Conservation (phyloP, 1,284 basidiomycete species). For the Coniophora puteana region DNA sequence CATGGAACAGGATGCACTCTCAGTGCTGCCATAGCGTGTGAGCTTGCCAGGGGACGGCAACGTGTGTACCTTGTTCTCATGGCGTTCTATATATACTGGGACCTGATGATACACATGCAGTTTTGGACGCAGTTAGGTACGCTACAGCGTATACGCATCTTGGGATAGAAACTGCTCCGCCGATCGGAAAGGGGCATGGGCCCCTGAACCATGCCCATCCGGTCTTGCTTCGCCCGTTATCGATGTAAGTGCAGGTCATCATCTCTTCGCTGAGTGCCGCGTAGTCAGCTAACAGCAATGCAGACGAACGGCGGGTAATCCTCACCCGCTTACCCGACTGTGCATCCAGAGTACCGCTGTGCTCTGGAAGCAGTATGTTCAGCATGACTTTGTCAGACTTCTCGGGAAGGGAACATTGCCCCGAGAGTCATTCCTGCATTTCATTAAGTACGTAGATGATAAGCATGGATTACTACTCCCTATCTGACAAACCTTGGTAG, state of each 20-base stretch:
- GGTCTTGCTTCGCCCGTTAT: constrained; percentile 47
- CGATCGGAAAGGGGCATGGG: constrained; percentile 78
- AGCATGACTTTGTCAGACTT: constrained; percentile 80
- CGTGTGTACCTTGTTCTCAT: constrained; percentile 27
- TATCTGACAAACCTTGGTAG: constrained; percentile 30
- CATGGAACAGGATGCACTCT: constrained; percentile 96
- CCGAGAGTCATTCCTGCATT: constrained; percentile 71
- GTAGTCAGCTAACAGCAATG: not conserved
- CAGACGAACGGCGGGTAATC: constrained; percentile 59
- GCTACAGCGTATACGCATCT: constrained; percentile 75
- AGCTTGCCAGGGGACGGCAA: constrained; percentile 47
- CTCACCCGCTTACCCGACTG: constrained; percentile 66
- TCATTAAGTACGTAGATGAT: constrained; percentile 83
- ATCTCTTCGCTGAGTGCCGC: not conserved
- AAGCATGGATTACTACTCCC: too few relatives aligned
- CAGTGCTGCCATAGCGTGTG: constrained; percentile 77
- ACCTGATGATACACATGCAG: constrained; percentile 28
- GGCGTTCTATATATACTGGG: too few relatives aligned
- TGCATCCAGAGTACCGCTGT: constrained; percentile 56
- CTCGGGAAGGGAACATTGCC: constrained; percentile 73
- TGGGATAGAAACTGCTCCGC: constrained; percentile 70
- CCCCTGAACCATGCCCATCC: constrained; percentile 87
- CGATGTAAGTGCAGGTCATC: constrained; percentile 43
- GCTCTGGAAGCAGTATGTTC: constrained; percentile 74
- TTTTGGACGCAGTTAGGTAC: constrained; percentile 52